A percentile compares a stretch with the other conserved stretches of the same genome.
Evolutionary conservation across 2,329 filamentous ascomycete genomes (phyloP).

Genomic region (Balansia obtecta): DNA sequence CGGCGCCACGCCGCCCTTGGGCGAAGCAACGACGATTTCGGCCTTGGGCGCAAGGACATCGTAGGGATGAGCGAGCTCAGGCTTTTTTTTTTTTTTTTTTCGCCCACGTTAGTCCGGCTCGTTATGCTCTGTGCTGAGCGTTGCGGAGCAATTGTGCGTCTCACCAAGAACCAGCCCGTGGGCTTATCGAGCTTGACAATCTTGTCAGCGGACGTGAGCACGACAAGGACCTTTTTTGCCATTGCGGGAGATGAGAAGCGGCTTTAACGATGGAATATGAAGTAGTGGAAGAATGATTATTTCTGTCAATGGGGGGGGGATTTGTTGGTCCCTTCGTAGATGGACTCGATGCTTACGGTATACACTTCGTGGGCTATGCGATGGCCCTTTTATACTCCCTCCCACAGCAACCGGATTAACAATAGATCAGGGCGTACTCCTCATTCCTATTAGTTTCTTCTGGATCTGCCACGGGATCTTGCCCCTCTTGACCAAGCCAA

Average conservation of each 20-base stretch:
- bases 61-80: constrained; percentile 54
- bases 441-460: not conserved
- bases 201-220: constrained; percentile 51
- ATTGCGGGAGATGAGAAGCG: constrained; percentile 16
- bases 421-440: not conserved
- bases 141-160: constrained; percentile 6
- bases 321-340: not conserved
- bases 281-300: not conserved
- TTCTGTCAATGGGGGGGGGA: not conserved
- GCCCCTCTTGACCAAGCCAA: not conserved
- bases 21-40: constrained; percentile 47
- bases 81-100: constrained; percentile 19
- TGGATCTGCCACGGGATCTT: not conserved
- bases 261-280: not conserved
- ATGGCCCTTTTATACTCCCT: not conserved
- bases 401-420: not conserved
- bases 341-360: not conserved
- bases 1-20: constrained; percentile 47
- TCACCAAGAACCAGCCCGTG: constrained; percentile 61
- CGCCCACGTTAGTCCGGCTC: not conserved
- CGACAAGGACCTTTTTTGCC: constrained; percentile 53
- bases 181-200: constrained; percentile 35
- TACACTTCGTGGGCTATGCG: not conserved
- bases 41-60: constrained; percentile 40
- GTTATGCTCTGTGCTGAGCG: no score